Conservation (phyloP, 2,329 filamentous ascomycete genomes). For the Ramularia collo-cygni region DNA sequence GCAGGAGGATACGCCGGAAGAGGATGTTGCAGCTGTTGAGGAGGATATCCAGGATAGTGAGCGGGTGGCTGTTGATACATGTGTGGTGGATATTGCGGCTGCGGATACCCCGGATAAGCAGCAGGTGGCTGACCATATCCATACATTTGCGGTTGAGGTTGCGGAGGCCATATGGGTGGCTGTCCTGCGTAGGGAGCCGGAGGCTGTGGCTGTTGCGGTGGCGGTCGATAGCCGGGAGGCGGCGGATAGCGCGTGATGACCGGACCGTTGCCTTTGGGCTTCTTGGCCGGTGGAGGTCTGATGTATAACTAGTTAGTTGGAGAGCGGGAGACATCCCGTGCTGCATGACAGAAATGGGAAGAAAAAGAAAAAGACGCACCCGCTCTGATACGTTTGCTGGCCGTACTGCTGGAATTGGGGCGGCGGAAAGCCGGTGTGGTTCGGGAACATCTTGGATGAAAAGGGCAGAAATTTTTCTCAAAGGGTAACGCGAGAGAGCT, state of each 20-base stretch:
- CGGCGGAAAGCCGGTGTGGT: conserved; percentile 1
- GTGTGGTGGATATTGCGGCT: conserved; percentile 1
- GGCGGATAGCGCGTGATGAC: conserved; percentile 46
- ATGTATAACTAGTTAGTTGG: neutral
- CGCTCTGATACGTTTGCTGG: conserved; percentile 8
- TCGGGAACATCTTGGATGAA: conserved; percentile 7
- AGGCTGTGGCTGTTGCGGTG: conserved; percentile 10
- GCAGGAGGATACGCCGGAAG: conserved; percentile 4
- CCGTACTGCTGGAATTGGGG: conserved; percentile 5
- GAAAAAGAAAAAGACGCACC: conserved; percentile 4
- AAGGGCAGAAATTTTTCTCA: conserved; percentile 6
- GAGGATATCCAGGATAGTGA: conserved; percentile 14
- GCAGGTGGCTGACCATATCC: conserved; percentile 4
- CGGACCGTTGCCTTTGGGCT: conserved; percentile 37
- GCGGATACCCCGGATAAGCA: conserved; percentile 8
- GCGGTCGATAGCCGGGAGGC: conserved; percentile 39
- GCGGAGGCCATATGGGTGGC: conserved; percentile 17
- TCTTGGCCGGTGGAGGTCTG: conserved; percentile 34
- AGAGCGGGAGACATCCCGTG: neutral
- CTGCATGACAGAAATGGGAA: neutral
- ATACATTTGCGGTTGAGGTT: conserved; percentile 4
- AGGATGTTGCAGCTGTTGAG: conserved; percentile 11
- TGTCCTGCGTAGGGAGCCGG: conserved; percentile 8
- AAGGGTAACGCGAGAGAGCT: neutral
- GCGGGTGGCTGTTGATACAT: conserved; percentile 1